phyloP scores from a whole-genome alignment of 495 filamentous ascomycete species.

The Aspergillus coremiiformis region DNA sequence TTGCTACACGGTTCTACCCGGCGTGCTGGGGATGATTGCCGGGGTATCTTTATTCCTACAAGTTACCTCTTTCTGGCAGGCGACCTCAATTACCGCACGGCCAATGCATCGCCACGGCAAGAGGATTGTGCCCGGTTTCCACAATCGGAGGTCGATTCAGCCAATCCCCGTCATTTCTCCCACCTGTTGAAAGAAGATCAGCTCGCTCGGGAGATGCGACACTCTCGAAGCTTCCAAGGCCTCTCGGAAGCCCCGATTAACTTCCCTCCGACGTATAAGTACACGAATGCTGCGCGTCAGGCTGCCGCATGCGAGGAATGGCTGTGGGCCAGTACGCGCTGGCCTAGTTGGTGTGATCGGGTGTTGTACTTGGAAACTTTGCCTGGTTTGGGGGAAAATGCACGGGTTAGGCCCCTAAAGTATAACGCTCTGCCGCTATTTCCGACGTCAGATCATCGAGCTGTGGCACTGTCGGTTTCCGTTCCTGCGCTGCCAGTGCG shows the following conservation, averaged over 20 bases:
- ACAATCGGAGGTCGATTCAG: slow-evolving; percentile 44
- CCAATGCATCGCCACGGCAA: slow-evolving; percentile 47
- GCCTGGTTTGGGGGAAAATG: slow-evolving; percentile 31
- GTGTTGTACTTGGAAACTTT: slow-evolving; percentile 70
- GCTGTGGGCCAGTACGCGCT: slow-evolving; percentile 71
- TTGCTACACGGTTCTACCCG: slow-evolving; percentile 30
- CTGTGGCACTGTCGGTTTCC: slow-evolving; percentile 60
- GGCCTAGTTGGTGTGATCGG: slow-evolving; percentile 92
- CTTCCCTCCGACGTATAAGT: slow-evolving; percentile 95
- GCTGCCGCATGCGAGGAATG: slow-evolving; percentile 44
- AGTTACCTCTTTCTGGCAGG: slow-evolving; percentile 80
- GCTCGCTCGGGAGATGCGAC: slow-evolving; percentile 57
- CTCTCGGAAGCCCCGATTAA: slow-evolving; percentile 63
- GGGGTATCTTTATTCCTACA: slow-evolving; percentile 60
- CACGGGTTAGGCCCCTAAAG: slow-evolving; percentile 39
- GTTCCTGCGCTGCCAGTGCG: slow-evolving; percentile 44
- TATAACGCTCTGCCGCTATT: slow-evolving; percentile 73
- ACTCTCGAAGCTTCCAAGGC: slow-evolving; percentile 63
- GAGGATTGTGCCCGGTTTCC: slow-evolving; percentile 50
- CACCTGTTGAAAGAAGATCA: slow-evolving; percentile 70
- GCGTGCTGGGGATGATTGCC: slow-evolving; percentile 15
- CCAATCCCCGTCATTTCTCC: slow-evolving; percentile 46
- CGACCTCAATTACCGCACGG: slow-evolving; percentile 92
- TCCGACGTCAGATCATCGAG: slow-evolving; percentile 73
- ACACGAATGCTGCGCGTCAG: slow-evolving; percentile 40